Percentiles rank a stretch among this genome's conserved stretches.
Conservation (phyloP, 2,329 filamentous ascomycete genomes). For the Cordyceps militaris region DNA sequence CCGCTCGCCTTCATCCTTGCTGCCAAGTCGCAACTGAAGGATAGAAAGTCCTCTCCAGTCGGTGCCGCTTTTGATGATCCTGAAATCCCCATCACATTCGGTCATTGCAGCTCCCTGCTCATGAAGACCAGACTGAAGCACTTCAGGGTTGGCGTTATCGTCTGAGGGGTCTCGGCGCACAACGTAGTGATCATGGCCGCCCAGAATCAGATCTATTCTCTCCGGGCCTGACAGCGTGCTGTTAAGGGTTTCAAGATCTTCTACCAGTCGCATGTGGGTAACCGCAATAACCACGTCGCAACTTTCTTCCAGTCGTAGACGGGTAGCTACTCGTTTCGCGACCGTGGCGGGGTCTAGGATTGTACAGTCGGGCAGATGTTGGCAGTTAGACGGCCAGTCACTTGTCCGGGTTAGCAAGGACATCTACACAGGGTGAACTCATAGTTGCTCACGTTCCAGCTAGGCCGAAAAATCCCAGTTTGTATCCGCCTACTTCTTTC, state of each 20-base stretch:
- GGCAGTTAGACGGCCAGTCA: conserved; percentile 16
- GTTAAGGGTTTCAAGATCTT: conserved; percentile 14
- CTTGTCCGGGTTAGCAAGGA: background rate
- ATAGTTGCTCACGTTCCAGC: conserved; percentile 13
- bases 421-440: background rate
- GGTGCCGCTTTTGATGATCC: conserved; percentile 15
- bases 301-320: conserved; percentile 12
- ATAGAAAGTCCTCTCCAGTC: conserved; percentile 13
- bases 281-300: conserved; percentile 22
- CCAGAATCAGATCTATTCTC: conserved; percentile 20
- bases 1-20: background rate
- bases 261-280: conserved; percentile 20
- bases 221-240: conserved; percentile 14
- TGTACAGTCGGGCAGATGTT: conserved; percentile 13
- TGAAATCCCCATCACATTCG: background rate
- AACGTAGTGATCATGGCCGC: conserved; percentile 22
- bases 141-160: conserved; percentile 13
- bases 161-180: conserved; percentile 17
- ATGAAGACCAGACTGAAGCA: conserved; percentile 13
- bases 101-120: background rate
- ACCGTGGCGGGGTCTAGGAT: conserved; percentile 14
- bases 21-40: conserved; percentile 1
- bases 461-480: conserved; percentile 15
- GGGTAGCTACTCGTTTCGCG: conserved; percentile 3
- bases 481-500: conserved; percentile 1